A percentile compares a stretch with the other conserved stretches of the same genome.
phyloP scores from a whole-genome alignment of 495 filamentous ascomycete genomes.

The Lepraria neglecta region DNA sequence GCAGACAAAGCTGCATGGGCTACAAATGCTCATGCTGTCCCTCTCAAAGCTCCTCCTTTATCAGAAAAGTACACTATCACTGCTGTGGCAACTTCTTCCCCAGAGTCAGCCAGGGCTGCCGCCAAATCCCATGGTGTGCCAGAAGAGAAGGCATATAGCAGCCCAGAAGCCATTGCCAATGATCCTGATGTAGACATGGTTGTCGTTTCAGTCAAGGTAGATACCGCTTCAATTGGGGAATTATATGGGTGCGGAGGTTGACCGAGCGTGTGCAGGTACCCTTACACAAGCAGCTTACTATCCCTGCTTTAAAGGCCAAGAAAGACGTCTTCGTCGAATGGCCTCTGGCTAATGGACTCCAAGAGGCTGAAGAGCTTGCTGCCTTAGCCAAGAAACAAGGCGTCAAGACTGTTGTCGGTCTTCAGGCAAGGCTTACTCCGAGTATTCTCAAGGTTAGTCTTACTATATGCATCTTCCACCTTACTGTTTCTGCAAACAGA shows the following conservation, averaged over 20 bases:
- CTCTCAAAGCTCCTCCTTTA: slow-evolving; percentile 34
- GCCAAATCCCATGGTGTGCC: slow-evolving; percentile 42
- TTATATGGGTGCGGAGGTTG: background rate
- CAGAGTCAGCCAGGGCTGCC: slow-evolving; percentile 43
- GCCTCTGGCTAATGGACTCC: slow-evolving; percentile 38
- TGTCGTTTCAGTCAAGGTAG: slow-evolving; percentile 46
- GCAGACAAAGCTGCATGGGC: slow-evolving; percentile 45
- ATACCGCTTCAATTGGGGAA: background rate
- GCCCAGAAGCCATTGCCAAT: slow-evolving; percentile 43
- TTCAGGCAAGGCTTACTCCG: slow-evolving; percentile 15
- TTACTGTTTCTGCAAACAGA: background rate
- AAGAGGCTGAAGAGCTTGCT: slow-evolving; percentile 40
- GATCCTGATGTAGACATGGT: slow-evolving; percentile 56
- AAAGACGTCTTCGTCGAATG: slow-evolving; percentile 57
- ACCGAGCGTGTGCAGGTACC: slow-evolving; percentile 31
- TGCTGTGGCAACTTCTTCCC: slow-evolving; percentile 53
- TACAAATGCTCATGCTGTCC: slow-evolving; percentile 50
- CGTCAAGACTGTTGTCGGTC: slow-evolving; percentile 44
- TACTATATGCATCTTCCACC: background rate
- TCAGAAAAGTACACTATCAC: slow-evolving; percentile 45
- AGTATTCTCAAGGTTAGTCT: slow-evolving; percentile 17
- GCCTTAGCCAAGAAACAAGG: slow-evolving; percentile 33
- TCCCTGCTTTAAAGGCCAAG: slow-evolving; percentile 47
- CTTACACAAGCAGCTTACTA: slow-evolving; percentile 42
- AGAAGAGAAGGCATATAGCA: slow-evolving; percentile 45